Evolutionary conservation across 2,329 filamentous ascomycete species (phyloP).

Genomic region (Colletotrichum caudatum): DNA sequence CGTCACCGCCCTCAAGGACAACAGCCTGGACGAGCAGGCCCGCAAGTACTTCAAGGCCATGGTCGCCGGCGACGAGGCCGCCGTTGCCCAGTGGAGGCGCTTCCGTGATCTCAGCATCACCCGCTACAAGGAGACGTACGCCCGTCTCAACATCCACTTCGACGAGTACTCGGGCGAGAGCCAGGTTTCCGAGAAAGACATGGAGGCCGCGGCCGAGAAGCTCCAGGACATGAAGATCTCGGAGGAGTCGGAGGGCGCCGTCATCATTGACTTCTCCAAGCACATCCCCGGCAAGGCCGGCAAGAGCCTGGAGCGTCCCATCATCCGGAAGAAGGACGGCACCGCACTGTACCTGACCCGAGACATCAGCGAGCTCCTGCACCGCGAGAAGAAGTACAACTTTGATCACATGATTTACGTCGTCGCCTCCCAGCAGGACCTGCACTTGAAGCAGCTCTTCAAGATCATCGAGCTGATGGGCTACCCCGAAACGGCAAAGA

Average conservation of each 20-base stretch:
- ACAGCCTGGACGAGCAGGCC: conserved; percentile 78
- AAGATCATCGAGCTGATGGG: conserved; percentile 81
- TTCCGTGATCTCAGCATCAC: conserved; percentile 76
- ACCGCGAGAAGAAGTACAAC: conserved; percentile 66
- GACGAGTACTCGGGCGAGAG: conserved; percentile 82
- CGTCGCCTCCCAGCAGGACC: conserved; percentile 77
- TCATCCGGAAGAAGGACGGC: conserved; percentile 79
- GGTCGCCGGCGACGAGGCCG: conserved; percentile 73
- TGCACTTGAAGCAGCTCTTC: conserved; percentile 80
- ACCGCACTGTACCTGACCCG: conserved; percentile 83
- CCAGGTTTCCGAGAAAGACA: conserved; percentile 74
- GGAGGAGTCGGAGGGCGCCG: conserved; percentile 77
- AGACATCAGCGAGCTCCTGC: conserved; percentile 80
- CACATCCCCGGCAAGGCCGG: conserved; percentile 74
- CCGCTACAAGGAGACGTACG: conserved; percentile 76
- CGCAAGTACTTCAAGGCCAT: conserved; percentile 79
- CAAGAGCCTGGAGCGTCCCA: conserved; percentile 76
- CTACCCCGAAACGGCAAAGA: conserved; percentile 73
- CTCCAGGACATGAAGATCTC: conserved; percentile 74
- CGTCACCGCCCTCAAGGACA: conserved; percentile 61
- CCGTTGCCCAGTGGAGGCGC: conserved; percentile 72
- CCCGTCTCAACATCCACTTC: conserved; percentile 77
- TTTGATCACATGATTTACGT: conserved; percentile 84
- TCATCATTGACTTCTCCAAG: conserved; percentile 78
- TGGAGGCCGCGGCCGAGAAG: conserved; percentile 71